Evolutionary conservation across 306 rosid genomes (phyloP).

Genomic region (Pachyrhizus erosus): DNA sequence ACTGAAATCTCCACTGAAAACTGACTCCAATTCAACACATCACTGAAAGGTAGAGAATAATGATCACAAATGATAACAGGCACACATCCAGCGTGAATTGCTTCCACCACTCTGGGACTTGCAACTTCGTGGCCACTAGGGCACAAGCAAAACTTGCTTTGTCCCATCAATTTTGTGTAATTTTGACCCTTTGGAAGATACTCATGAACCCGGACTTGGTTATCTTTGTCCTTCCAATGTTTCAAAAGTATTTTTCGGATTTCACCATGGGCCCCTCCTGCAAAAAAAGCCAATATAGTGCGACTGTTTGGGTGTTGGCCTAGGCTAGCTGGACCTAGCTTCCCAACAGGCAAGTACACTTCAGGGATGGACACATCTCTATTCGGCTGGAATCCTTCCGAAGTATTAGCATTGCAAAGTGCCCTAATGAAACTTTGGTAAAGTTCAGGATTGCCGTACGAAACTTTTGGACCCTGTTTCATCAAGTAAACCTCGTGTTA

Average conservation of each 20-base stretch:
- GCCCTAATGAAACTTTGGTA: constrained; percentile 57
- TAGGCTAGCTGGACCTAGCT: constrained; percentile 41
- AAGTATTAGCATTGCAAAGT: constrained; percentile 71
- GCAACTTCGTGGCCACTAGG: constrained; percentile 80
- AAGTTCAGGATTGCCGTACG: constrained; percentile 50
- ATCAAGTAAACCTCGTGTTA: background rate
- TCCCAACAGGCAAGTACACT: constrained; percentile 53
- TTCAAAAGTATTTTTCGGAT: constrained; percentile 49
- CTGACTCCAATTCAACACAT: constrained; percentile 64
- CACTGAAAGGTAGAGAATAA: constrained; percentile 64
- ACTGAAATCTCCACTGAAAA: constrained; percentile 60
- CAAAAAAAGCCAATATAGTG: constrained; percentile 60
- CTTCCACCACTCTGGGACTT: constrained; percentile 77
- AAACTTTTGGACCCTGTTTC: constrained; percentile 62
- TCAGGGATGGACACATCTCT: constrained; percentile 68
- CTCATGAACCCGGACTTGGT: constrained; percentile 59
- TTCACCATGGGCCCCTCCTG: constrained; percentile 60
- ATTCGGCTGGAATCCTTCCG: constrained; percentile 62
- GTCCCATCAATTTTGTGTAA: constrained; percentile 57
- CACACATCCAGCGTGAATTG: constrained; percentile 64
- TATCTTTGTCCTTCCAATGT: constrained; percentile 66
- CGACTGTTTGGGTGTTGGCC: constrained; percentile 51
- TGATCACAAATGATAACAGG: constrained; percentile 59
- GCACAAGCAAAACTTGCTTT: constrained; percentile 69
- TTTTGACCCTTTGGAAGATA: constrained; percentile 51